These are phyloP conservation scores for Kalanchoe fedtschenkoi DNA, from an alignment of 164 flowering plant species.

Conservation along the genomic window DNA sequence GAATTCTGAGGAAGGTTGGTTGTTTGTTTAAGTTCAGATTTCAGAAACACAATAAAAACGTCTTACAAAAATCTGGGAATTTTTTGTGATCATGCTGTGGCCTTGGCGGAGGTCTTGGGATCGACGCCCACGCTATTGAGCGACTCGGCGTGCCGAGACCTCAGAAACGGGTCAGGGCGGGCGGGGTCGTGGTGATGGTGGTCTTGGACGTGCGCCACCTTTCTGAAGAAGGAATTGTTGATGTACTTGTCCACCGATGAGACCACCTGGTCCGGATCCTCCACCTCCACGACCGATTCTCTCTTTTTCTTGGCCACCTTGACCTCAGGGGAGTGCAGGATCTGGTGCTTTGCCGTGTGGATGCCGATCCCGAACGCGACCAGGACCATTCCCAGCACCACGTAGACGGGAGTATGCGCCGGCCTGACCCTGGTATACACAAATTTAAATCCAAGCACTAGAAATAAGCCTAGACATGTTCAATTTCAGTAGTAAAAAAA, in stretches of 20 bases:
- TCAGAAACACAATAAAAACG: too few relatives aligned
- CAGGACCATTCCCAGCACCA: not conserved
- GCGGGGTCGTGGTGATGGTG: not conserved
- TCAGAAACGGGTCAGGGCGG: not conserved
- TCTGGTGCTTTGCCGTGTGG: not conserved
- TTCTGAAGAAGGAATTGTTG: slow-evolving; percentile 3
- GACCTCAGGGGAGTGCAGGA: slow-evolving; percentile 3
- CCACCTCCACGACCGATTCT: not conserved
- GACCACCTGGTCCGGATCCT: not conserved
- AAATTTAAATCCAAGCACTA: too few relatives aligned
- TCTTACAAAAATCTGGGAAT: too few relatives aligned
- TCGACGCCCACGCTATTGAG: not conserved
- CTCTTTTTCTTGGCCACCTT: not conserved
- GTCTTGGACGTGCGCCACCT: slow-evolving; percentile 1
- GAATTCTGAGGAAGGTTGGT: too few relatives aligned
- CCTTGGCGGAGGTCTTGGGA: not conserved
- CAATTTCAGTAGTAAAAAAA: too few relatives aligned
- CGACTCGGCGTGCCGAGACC: not conserved
- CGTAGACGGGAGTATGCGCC: not conserved
- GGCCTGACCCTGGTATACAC: not conserved
- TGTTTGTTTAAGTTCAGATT: too few relatives aligned
- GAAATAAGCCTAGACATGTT: too few relatives aligned
- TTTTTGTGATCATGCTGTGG: too few relatives aligned
- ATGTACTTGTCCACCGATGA: not conserved
- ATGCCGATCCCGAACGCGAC: not conserved